Evolutionary conservation across 306 rosid species (phyloP), one percentile per base, ranked within the genome.

Genomic region (Fagus sylvatica): DNA sequence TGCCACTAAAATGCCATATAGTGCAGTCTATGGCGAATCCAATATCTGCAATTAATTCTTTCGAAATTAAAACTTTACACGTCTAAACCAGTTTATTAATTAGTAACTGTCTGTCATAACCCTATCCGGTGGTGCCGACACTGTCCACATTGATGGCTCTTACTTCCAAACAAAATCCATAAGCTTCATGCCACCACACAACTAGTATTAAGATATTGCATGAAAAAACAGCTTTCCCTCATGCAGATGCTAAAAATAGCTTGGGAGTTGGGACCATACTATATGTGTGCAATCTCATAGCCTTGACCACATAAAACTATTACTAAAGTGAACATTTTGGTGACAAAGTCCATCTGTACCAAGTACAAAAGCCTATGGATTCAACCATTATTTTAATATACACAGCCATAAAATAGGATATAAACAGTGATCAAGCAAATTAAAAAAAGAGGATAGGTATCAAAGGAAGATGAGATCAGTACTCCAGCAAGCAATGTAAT

Each of bases 341-440:
- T 37, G 72, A 79, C 80, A 73, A 80, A 71, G 34, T 75, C 82
- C 36, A 79, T 82, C 69, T 61, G 75, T 69, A 43, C 60, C 69
- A 76, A 76, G 85, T 87, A 80, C 83, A 79, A 71, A 78, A 68
- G 81, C 79, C 74, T 42, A 64, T 66, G 53, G 55, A 13, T 46
- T 69, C 55, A 53, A 75, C 54, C 69, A 78, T 71, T 85, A 75
- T 73, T 74, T 22, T 73, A 73, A n/a, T 42, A 78, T 57, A 68
- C 32, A 69, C 74, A 78, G 74, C 80, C 82, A 83, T 84, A 80
- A 85, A 90, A 87, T 76, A 74, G 80, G 75, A 64, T 80, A 13
- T 60, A 61, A 72, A 62, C 67, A 48, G 61, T 46, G 60, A 74
- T 17, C 49, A 65, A 39, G 69, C 54, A 28, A 16, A 80, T 19